A percentile compares a stretch with the other conserved stretches of the same genome.
Evolutionary conservation across 768 basidiomycete species (phyloP).

Genomic region (Lactifluus subvellereus): DNA sequence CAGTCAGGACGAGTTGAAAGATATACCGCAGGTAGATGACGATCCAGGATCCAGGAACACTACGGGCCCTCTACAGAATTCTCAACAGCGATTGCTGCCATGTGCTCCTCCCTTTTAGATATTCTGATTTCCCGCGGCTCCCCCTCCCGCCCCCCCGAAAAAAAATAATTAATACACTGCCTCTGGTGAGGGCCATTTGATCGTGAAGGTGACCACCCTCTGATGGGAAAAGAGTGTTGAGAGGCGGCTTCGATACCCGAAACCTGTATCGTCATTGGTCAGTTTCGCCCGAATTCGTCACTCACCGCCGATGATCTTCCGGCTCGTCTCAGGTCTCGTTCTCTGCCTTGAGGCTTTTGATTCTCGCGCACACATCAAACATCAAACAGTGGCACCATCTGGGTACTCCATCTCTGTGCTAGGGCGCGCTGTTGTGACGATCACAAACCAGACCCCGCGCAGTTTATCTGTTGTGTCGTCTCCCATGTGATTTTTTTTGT

Average conservation of each 20-base stretch:
- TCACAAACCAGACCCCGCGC: not conserved
- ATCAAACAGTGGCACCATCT: not conserved
- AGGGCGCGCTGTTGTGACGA: not conserved
- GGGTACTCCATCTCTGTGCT: not conserved
- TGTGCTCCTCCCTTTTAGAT: not conserved
- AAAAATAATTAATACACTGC: not conserved
- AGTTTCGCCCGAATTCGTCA: not conserved
- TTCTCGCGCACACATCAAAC: not conserved
- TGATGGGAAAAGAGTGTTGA: not conserved
- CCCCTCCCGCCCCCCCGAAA: not conserved
- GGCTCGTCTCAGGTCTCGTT: not conserved
- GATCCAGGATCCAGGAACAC: conserved; percentile 1
- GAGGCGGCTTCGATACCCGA: not conserved
- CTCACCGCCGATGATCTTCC: not conserved
- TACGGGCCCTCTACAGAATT: not conserved
- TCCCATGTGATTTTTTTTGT: not conserved
- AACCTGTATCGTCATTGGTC: not conserved
- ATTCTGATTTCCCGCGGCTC: conserved; percentile 1
- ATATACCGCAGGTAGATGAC: not conserved
- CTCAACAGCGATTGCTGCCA: not conserved
- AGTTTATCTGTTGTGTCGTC: no score
- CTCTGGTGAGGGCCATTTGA: conserved; percentile 1
- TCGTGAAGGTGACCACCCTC: not conserved
- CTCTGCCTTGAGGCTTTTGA: not conserved
- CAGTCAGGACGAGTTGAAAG: conserved; percentile 4